Evolutionary conservation across 78 protist genomes (phyloP).

Genomic region (Dictyostelium firmibasis): DNA sequence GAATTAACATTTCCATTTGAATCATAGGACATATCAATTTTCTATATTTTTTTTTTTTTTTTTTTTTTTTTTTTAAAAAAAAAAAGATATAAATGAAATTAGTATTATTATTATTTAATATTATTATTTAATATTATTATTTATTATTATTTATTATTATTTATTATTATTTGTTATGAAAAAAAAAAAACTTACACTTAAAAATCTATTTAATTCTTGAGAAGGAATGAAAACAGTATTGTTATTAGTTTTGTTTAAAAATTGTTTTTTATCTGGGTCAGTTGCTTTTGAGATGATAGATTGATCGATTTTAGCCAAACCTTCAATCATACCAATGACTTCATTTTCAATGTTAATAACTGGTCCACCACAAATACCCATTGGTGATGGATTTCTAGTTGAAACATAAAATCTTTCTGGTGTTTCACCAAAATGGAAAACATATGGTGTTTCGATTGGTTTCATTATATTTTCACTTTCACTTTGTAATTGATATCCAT

Average conservation of each 20-base stretch:
- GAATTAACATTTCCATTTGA: not conserved
- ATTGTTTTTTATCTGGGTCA: not conserved
- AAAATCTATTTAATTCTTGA: conserved; percentile 27
- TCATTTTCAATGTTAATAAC: conserved; percentile 54
- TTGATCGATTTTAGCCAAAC: conserved; percentile 19
- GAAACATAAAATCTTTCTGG: conserved; percentile 16
- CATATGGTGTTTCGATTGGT: conserved; percentile 20
- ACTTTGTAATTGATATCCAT: conserved; percentile 59
- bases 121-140: too few relatives aligned
- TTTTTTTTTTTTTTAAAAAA: too few relatives aligned
- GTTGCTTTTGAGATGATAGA: not conserved
- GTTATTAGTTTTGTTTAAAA: not conserved
- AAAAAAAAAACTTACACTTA: conserved; percentile 18
- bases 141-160: too few relatives aligned
- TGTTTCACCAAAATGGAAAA: conserved; percentile 13
- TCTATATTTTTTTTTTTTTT: too few relatives aligned
- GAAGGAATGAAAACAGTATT: conserved; percentile 69
- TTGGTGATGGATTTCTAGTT: conserved; percentile 37
- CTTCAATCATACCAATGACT: conserved; percentile 74
- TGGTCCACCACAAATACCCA: conserved; percentile 79
- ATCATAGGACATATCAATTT: not conserved
- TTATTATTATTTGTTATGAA: too few relatives aligned
- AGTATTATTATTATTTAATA: too few relatives aligned
- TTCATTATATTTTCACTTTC: conserved; percentile 54
- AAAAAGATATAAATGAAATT: not conserved